Percentiles rank a stretch among this genome's conserved stretches.
phyloP scores from a whole-genome alignment of 2,329 filamentous ascomycete genomes.

The Epichloe hybrida region DNA sequence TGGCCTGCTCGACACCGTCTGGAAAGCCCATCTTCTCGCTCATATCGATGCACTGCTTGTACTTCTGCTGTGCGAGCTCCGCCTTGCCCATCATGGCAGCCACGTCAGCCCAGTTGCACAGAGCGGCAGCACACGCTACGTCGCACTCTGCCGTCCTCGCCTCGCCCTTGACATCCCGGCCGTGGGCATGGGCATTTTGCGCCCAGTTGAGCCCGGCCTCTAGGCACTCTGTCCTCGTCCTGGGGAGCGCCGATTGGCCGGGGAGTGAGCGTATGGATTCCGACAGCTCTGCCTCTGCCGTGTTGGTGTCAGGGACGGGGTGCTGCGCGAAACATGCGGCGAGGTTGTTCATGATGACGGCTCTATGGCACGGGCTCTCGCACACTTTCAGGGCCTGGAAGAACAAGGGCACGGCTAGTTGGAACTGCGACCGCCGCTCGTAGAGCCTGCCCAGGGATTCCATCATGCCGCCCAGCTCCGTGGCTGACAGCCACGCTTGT shows the following conservation, averaged over 20 bases:
- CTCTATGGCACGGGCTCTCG: constrained; percentile 59
- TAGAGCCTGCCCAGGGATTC: constrained; percentile 70
- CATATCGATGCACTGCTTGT: constrained; percentile 53
- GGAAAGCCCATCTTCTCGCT: constrained; percentile 39
- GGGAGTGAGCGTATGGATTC: constrained; percentile 15
- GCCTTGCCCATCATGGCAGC: constrained; percentile 58
- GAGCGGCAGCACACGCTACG: constrained; percentile 65
- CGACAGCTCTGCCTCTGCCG: constrained; percentile 14
- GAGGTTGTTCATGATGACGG: constrained; percentile 78
- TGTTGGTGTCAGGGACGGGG: constrained; percentile 25
- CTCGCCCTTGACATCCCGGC: constrained; percentile 49
- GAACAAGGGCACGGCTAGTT: constrained; percentile 74
- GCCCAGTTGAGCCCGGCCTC: constrained; percentile 67
- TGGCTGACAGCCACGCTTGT: constrained; percentile 54
- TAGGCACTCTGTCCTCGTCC: constrained; percentile 47
- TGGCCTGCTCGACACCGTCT: constrained; percentile 37
- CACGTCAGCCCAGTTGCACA: constrained; percentile 79
- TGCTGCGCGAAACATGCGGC: constrained; percentile 61
- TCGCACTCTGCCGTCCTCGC: constrained; percentile 68
- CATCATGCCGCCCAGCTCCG: constrained; percentile 60
- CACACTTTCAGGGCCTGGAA: constrained; percentile 66
- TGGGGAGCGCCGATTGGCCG: constrained; percentile 17
- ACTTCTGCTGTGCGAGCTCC: constrained; percentile 52
- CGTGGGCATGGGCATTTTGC: constrained; percentile 56
- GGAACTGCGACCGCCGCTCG: constrained; percentile 57